Evolutionary conservation across 1,284 basidiomycete genomes (phyloP).

Genomic region (Heterobasidion occidentale): DNA sequence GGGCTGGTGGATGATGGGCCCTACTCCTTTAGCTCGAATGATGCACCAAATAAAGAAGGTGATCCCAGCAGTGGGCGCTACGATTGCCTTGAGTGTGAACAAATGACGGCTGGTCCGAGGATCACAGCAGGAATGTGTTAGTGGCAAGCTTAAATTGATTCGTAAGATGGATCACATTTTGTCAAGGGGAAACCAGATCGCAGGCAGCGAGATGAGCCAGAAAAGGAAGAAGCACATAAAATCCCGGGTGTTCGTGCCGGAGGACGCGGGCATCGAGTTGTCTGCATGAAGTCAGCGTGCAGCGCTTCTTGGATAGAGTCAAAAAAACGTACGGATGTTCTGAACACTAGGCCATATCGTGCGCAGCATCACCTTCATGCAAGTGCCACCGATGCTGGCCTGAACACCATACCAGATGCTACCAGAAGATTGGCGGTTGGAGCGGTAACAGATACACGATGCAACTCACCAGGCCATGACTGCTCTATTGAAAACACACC

Average conservation of each 20-base stretch:
- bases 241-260: slow-evolving; percentile 63
- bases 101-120: slow-evolving; percentile 51
- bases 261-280: slow-evolving; percentile 61
- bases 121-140: not conserved
- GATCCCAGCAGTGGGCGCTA: slow-evolving; percentile 68
- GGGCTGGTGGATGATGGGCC: slow-evolving; percentile 70
- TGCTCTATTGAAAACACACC: slow-evolving; percentile 78
- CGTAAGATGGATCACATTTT: slow-evolving; percentile 42
- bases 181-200: slow-evolving; percentile 78
- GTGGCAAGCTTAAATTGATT: not conserved
- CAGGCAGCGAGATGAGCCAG: slow-evolving; percentile 74
- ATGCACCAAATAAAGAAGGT: slow-evolving; percentile 81
- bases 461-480: slow-evolving; percentile 64
- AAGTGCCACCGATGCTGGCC: slow-evolving; percentile 74
- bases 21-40: slow-evolving; percentile 68
- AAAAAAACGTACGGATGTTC: slow-evolving; percentile 45
- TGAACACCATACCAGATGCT: slow-evolving; percentile 79
- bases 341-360: slow-evolving; percentile 71
- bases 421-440: slow-evolving; percentile 1
- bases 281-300: slow-evolving; percentile 22
- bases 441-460: slow-evolving; percentile 1
- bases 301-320: slow-evolving; percentile 2
- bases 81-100: slow-evolving; percentile 74
- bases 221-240: slow-evolving; percentile 85
- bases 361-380: slow-evolving; percentile 64